Percentiles rank a stretch among this genome's conserved stretches.
Conservation (phyloP, 2,329 filamentous ascomycete genomes). For the Rhynchosporium agropyri region DNA sequence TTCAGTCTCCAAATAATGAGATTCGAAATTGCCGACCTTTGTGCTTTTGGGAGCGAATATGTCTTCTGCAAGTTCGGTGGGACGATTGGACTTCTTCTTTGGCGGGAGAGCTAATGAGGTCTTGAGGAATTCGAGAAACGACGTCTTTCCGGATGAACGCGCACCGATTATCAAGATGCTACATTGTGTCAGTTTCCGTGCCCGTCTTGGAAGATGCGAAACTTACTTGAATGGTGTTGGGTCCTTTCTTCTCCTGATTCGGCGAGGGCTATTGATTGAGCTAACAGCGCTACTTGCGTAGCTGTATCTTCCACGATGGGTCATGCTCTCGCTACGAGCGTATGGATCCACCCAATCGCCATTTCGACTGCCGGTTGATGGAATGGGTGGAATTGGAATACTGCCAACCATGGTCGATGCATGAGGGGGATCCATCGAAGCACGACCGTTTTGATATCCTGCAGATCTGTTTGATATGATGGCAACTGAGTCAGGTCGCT, state of each 20-base stretch:
- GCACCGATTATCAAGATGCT: constrained; percentile 92
- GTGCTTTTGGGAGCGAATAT: constrained; percentile 49
- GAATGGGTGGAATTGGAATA: constrained; percentile 60
- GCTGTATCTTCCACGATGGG: constrained; percentile 92
- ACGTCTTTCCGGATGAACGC: constrained; percentile 88
- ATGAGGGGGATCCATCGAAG: constrained; percentile 56
- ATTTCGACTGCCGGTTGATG: constrained; percentile 40
- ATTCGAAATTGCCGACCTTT: constrained; percentile 69
- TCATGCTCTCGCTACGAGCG: constrained; percentile 89
- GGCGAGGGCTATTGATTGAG: constrained; percentile 88
- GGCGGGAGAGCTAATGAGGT: constrained; percentile 80
- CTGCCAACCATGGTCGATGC: constrained; percentile 39
- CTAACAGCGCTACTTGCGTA: constrained; percentile 92
- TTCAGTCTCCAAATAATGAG: constrained; percentile 91
- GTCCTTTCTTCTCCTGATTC: constrained; percentile 92
- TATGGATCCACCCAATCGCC: constrained; percentile 73
- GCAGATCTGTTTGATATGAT: constrained; percentile 56
- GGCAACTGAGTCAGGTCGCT: constrained; percentile 63
- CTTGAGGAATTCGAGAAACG: constrained; percentile 94
- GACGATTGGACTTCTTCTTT: constrained; percentile 63
- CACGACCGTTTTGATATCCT: constrained; percentile 45
- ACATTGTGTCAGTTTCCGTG: constrained; percentile 25
- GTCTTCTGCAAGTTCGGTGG: constrained; percentile 50
- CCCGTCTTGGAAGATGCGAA: neutral
- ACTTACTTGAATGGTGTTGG: constrained; percentile 98